These are phyloP conservation scores for Boletus subcaerulescens DNA, from an alignment of 768 basidiomycete species.

Conservation along the genomic window DNA sequence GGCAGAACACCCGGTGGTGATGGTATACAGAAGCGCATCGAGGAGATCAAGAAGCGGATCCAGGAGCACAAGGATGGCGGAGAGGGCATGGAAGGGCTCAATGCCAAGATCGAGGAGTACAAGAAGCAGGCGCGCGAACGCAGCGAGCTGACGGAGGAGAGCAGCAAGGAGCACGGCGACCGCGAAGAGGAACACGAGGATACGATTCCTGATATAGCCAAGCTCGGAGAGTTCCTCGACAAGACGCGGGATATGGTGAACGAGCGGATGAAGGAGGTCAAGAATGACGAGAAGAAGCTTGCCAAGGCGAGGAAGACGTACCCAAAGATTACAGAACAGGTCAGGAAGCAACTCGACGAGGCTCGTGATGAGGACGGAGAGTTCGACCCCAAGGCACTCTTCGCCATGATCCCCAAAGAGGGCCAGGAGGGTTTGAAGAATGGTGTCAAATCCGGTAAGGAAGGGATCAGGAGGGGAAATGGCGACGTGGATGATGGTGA, in stretches of 20 bases:
- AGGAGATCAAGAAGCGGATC: slow-evolving; percentile 3
- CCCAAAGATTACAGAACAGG: slow-evolving; percentile 9
- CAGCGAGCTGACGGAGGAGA: not conserved
- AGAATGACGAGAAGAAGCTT: slow-evolving; percentile 18
- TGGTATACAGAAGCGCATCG: not conserved
- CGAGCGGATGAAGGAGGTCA: slow-evolving; percentile 13
- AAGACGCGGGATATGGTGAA: slow-evolving; percentile 17
- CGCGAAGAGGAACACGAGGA: not conserved
- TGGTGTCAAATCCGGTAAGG: slow-evolving; percentile 5
- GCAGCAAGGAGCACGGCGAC: not conserved
- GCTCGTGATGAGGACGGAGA: slow-evolving; percentile 2
- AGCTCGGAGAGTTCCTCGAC: slow-evolving; percentile 18
- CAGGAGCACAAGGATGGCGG: not conserved
- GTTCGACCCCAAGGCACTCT: slow-evolving; percentile 3
- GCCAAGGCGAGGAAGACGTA: slow-evolving; percentile 14
- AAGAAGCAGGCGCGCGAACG: not conserved
- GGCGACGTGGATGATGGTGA: not conserved
- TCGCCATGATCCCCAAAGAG: slow-evolving; percentile 11
- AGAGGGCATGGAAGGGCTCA: slow-evolving; percentile 1
- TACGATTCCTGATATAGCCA: slow-evolving; percentile 2
- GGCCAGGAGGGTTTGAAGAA: not conserved
- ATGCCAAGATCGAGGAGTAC: slow-evolving; percentile 6
- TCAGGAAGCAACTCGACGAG: slow-evolving; percentile 10
- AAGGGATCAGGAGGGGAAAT: not conserved
- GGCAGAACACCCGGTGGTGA: not conserved